Evolutionary conservation across 768 basidiomycete genomes (phyloP), one percentile per base, ranked within the genome.

Genomic region (Mycena crocata): DNA sequence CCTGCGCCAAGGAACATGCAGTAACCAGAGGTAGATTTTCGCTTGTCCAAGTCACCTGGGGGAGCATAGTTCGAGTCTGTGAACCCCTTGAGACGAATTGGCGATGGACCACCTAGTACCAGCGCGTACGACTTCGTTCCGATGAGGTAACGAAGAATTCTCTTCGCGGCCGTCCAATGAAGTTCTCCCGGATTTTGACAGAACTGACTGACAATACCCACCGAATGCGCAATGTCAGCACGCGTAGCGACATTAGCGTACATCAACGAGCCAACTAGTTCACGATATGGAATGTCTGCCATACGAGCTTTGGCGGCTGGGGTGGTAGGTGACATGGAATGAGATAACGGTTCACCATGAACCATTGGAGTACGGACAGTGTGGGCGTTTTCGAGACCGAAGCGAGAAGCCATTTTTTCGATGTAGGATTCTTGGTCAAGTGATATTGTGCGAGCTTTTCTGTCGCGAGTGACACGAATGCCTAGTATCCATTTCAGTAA

Each of bases 151-250:
- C 71, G 60, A 24, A 77, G 67, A 37, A 79, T 40, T 42, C 73
- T 73, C 58, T 80, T 77, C 42, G 75, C 73, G 5, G 78, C 78
- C 3, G 69, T 63, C 78, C 77, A 79, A 59, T 81, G 80, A 0
- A 42, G 31, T 3, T 37, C 15, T 0, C 71, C 71, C 14, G 76
- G 73, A 39, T 74, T 69, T 10, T 46, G 28, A 26, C 49, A 55
- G 66, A 69, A 76, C 3, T 60, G 62, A 9, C 68, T 55, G 2
- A 73, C 45, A 10, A 64, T 46, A 1, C 60, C 46, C 9, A 72
- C 58, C 13, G 73, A 35, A 59, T 58, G 62, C 2, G 68, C 50
- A 14, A 75, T 72, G 34, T 75, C 71, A 13, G 74, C 68, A 1
- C 62, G 51, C 0, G 74, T 74, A 1, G 28, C 56, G n/a, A 57